Evolutionary conservation across 2,329 filamentous ascomycete species (phyloP).

Genomic region (Sporothrix protearum): DNA sequence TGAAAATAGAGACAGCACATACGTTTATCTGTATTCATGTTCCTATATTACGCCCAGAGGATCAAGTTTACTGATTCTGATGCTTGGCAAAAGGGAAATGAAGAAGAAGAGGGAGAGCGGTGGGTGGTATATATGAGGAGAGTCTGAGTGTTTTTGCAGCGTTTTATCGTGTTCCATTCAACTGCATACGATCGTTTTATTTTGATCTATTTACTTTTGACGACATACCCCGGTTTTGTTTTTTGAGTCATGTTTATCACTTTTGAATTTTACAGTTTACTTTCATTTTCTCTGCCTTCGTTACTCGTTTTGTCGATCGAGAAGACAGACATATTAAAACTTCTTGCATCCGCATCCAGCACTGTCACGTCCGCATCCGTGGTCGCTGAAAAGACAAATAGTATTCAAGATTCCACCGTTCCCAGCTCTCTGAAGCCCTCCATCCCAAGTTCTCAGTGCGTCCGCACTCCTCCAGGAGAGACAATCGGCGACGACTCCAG

Average conservation of each 20-base stretch:
- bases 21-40: background rate
- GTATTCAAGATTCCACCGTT: too few species aligned
- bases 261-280: background rate
- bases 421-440: too few species aligned
- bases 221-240: conserved; percentile 12
- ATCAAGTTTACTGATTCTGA: background rate
- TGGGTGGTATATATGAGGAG: background rate
- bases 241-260: background rate
- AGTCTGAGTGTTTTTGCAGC: background rate
- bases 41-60: background rate
- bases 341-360: too few species aligned
- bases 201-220: background rate
- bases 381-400: too few species aligned
- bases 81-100: background rate
- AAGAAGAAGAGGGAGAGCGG: too few species aligned
- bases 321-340: too few species aligned
- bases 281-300: background rate
- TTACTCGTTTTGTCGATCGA: too few species aligned
- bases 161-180: background rate
- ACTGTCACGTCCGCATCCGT: too few species aligned
- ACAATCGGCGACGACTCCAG: background rate
- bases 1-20: background rate
- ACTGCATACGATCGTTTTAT: background rate
- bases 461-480: background rate
- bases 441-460: background rate